phyloP scores from a whole-genome alignment of 306 rosid species.

The Vigna nakashimae region DNA sequence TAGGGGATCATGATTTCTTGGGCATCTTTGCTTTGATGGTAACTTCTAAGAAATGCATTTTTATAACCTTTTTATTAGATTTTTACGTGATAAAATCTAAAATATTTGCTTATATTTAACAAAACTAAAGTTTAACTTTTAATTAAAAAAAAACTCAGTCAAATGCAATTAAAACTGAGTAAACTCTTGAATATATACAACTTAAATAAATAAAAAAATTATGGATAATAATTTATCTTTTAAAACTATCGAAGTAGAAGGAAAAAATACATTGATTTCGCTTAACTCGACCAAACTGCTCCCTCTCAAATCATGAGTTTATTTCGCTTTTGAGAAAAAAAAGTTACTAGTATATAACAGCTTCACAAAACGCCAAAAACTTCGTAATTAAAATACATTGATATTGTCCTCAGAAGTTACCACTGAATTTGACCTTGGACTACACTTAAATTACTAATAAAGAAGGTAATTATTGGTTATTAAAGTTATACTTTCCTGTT shows the following conservation, averaged over 20 bases:
- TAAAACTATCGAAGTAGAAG: not conserved
- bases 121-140: not conserved
- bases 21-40: not conserved
- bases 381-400: not conserved
- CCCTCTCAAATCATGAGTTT: not conserved
- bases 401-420: not conserved
- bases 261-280: not conserved
- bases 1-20: conserved; percentile 24
- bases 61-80: not conserved
- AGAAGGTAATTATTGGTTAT: not conserved
- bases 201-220: not conserved
- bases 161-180: not conserved
- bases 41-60: not conserved
- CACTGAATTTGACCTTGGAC: not conserved
- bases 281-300: too few relatives aligned
- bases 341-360: not conserved
- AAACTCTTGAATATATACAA: not conserved
- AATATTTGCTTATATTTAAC: not conserved
- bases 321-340: not conserved
- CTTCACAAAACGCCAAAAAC: not conserved
- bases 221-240: not conserved
- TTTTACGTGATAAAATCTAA: not conserved
- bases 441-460: too few relatives aligned
- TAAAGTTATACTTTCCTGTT: not conserved
- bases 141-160: not conserved